These are phyloP conservation scores for Citrus cavaleriei DNA, from an alignment of 345 rosid species.

Conservation along the genomic window DNA sequence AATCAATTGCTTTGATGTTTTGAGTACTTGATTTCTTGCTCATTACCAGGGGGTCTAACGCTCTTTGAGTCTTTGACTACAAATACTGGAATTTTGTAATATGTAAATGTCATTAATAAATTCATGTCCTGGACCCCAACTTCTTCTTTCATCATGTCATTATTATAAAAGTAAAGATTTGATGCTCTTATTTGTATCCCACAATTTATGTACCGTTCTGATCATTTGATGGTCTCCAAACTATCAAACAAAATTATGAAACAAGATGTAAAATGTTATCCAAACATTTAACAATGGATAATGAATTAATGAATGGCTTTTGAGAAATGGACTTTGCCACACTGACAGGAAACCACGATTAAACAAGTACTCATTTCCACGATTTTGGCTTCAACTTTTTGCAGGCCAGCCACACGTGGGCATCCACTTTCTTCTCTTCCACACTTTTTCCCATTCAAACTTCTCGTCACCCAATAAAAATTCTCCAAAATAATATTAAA, in stretches of 20 bases:
- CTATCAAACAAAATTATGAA: too few relatives aligned
- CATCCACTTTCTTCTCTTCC: neutral
- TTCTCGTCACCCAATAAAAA: neutral
- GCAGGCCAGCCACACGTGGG: constrained; percentile 15
- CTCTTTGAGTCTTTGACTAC: too few relatives aligned
- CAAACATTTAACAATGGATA: too few relatives aligned
- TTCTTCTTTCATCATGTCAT: too few relatives aligned
- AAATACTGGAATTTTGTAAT: neutral
- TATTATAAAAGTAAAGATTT: too few relatives aligned
- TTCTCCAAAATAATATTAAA: too few relatives aligned
- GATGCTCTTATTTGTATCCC: too few relatives aligned
- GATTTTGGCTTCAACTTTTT: neutral
- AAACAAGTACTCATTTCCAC: neutral
- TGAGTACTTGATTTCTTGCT: neutral
- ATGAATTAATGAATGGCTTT: neutral
- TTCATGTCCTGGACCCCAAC: neutral
- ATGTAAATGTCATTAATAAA: neutral
- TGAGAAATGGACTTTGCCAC: neutral
- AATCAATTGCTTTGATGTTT: neutral
- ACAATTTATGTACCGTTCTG: too few relatives aligned
- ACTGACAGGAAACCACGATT: neutral
- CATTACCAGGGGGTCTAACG: neutral
- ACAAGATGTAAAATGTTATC: too few relatives aligned
- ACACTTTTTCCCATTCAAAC: neutral
- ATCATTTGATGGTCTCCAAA: too few relatives aligned